These are phyloP conservation scores for Camellia japonica DNA, from an alignment of 148 eudicot genomes.

Conservation along the genomic window DNA sequence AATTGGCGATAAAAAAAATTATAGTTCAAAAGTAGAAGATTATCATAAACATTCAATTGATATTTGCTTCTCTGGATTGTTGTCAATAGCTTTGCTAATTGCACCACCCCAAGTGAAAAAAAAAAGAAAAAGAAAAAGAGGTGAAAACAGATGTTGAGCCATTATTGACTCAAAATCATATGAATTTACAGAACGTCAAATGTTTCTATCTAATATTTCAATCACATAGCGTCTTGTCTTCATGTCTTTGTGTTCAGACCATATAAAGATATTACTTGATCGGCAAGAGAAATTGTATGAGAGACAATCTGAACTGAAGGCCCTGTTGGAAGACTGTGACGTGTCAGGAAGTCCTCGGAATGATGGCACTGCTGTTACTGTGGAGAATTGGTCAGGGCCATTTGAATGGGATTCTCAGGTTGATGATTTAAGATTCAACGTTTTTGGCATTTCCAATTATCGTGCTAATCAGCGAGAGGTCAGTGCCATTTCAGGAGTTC, in stretches of 20 bases:
- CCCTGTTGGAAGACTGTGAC: conserved; percentile 62
- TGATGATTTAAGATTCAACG: conserved; percentile 72
- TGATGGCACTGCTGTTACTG: conserved; percentile 46
- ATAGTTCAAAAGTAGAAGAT: not conserved
- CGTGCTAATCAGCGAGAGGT: conserved; percentile 99
- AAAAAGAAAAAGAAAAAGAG: too few species aligned
- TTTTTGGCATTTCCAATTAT: conserved; percentile 80
- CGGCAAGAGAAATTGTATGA: conserved; percentile 76
- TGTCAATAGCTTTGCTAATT: not conserved
- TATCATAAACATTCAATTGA: not conserved
- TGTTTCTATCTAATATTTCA: not conserved
- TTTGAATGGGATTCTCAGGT: conserved; percentile 92
- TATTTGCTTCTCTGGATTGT: not conserved
- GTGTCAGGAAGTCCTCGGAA: conserved; percentile 38
- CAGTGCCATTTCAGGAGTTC: conserved; percentile 15
- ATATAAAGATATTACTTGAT: conserved; percentile 73
- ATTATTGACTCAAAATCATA: not conserved
- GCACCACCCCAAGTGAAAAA: not conserved
- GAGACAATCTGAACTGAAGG: conserved; percentile 77
- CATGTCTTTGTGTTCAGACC: conserved; percentile 49
- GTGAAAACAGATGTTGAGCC: too few species aligned
- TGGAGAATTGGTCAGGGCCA: conserved; percentile 72
- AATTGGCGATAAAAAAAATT: not conserved
- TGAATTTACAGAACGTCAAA: not conserved
- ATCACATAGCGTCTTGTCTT: not conserved